Percentiles rank a stretch among this genome's conserved stretches.
These are phyloP conservation scores for Thymus mandschuricus DNA, from an alignment of 257 asterid genomes.

Conservation along the genomic window DNA sequence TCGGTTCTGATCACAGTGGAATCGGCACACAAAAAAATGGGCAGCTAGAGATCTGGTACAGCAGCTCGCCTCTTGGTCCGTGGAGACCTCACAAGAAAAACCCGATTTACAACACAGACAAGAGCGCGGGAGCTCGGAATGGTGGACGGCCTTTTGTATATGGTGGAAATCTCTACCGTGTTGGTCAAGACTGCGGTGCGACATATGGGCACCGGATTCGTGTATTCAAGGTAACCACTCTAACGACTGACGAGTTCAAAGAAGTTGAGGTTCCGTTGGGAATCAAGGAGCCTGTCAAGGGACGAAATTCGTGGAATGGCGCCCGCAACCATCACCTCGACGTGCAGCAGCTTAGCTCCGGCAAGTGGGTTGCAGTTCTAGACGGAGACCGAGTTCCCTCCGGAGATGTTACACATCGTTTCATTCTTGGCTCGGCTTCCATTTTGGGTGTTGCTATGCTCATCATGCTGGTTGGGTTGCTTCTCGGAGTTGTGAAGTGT, in stretches of 20 bases:
- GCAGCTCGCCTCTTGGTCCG: slow-evolving; percentile 88
- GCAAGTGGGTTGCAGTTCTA: slow-evolving; percentile 81
- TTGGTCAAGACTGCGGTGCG: slow-evolving; percentile 90
- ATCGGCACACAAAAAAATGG: slow-evolving; percentile 78
- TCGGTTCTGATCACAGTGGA: slow-evolving; percentile 90
- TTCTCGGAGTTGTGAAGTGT: slow-evolving; percentile 75
- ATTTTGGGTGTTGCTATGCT: slow-evolving; percentile 56
- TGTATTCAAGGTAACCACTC: slow-evolving; percentile 61
- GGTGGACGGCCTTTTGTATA: slow-evolving; percentile 92
- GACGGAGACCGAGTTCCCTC: slow-evolving; percentile 93
- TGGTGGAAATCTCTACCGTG: slow-evolving; percentile 69
- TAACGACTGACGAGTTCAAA: slow-evolving; percentile 64
- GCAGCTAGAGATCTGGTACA: slow-evolving; percentile 85
- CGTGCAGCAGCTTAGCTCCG: slow-evolving; percentile 77
- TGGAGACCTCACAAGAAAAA: slow-evolving; percentile 87
- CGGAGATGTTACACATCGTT: slow-evolving; percentile 66
- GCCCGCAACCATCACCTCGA: slow-evolving; percentile 91
- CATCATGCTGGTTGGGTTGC: slow-evolving; percentile 65
- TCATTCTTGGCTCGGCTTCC: slow-evolving; percentile 64
- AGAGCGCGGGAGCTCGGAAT: slow-evolving; percentile 85
- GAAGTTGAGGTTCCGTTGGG: slow-evolving; percentile 82
- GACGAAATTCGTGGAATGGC: slow-evolving; percentile 90
- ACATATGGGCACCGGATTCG: slow-evolving; percentile 77
- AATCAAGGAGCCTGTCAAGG: slow-evolving; percentile 58
- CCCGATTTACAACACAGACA: slow-evolving; percentile 75